A percentile compares a stretch with the other conserved stretches of the same genome.
These are phyloP conservation scores for Sporobolomyces pararoseus DNA, from an alignment of 768 basidiomycete genomes.

Conservation along the genomic window DNA sequence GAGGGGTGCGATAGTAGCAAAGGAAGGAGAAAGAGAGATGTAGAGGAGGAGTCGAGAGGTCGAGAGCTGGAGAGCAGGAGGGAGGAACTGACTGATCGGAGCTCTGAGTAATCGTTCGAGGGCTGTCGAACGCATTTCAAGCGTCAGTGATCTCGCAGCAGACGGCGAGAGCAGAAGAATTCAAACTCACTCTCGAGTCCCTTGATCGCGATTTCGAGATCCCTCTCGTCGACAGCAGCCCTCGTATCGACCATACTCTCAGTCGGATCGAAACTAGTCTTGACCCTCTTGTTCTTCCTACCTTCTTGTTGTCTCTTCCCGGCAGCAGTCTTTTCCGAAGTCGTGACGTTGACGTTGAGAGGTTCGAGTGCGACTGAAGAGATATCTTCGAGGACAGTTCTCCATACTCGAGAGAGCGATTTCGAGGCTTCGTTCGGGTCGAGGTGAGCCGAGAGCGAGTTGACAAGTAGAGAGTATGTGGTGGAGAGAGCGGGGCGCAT, in stretches of 20 bases:
- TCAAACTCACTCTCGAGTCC: constrained; percentile 27
- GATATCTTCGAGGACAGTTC: constrained; percentile 36
- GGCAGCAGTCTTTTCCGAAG: not conserved
- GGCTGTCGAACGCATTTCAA: no score
- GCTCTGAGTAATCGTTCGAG: constrained; percentile 36
- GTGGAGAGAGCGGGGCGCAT: constrained; percentile 31
- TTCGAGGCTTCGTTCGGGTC: constrained; percentile 39
- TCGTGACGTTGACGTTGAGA: constrained; percentile 3
- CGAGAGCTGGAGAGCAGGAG: constrained; percentile 32
- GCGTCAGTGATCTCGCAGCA: not conserved
- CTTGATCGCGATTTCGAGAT: constrained; percentile 26
- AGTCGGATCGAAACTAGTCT: constrained; percentile 33
- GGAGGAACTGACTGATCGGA: constrained; percentile 30
- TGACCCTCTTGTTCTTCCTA: constrained; percentile 36
- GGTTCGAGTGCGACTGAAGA: constrained; percentile 36
- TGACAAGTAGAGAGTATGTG: constrained; percentile 28
- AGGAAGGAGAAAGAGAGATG: constrained; percentile 35
- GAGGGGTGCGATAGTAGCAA: constrained; percentile 13
- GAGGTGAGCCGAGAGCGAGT: constrained; percentile 12
- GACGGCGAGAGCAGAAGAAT: not conserved
- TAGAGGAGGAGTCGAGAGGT: constrained; percentile 39
- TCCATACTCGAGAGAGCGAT: constrained; percentile 37
- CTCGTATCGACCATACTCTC: constrained; percentile 28
- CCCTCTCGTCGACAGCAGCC: constrained; percentile 18
- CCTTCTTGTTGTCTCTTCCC: constrained; percentile 13